Evolutionary conservation across 345 rosid species (phyloP).

Genomic region (Microcos paniculata): DNA sequence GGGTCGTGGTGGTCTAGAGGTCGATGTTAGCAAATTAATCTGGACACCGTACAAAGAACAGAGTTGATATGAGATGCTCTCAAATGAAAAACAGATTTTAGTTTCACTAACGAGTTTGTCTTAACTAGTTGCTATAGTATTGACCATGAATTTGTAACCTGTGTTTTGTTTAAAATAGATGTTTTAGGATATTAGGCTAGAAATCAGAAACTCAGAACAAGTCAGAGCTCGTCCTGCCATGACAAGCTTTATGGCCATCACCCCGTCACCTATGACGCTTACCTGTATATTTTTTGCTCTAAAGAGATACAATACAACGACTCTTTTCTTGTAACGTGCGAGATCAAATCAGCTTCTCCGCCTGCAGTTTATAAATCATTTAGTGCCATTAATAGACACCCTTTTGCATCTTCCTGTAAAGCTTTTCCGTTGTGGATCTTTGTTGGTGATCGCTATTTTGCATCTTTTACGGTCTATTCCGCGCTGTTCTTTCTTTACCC

Average conservation of each 20-base stretch:
- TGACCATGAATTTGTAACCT: slow-evolving; percentile 1
- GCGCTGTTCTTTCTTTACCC: background rate
- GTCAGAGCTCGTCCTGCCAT: background rate
- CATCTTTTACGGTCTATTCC: background rate
- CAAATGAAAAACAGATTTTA: background rate
- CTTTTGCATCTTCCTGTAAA: background rate
- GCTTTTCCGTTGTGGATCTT: background rate
- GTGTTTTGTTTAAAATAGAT: background rate
- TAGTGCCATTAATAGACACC: background rate
- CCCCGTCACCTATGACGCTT: background rate
- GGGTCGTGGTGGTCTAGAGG: slow-evolving; percentile 95
- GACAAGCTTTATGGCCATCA: background rate
- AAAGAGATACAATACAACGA: background rate
- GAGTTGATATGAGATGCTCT: slow-evolving; percentile 26
- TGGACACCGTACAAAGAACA: slow-evolving; percentile 99
- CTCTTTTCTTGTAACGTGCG: background rate
- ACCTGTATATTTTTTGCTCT: background rate
- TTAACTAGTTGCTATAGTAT: too few relatives aligned
- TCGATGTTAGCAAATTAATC: slow-evolving; percentile 92
- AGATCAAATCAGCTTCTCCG: background rate
- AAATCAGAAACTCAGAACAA: background rate
- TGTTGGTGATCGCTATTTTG: background rate
- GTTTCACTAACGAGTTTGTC: background rate
- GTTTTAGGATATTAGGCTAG: background rate
- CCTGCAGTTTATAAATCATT: background rate